Conservation (phyloP, 495 filamentous ascomycete species). For the Tuber borchii region DNA sequence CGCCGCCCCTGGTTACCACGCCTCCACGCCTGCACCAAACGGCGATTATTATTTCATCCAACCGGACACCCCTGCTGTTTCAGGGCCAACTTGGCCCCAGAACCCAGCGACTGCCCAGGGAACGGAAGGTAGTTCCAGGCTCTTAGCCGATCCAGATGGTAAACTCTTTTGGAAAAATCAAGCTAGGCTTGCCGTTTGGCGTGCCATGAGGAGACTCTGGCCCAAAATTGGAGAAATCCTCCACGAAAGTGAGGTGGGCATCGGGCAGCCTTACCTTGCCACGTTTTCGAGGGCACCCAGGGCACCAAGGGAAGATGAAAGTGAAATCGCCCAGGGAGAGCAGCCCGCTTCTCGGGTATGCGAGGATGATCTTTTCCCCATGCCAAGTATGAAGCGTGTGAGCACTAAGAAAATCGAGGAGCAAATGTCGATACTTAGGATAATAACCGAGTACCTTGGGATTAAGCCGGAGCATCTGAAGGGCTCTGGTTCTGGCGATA, state of each 20-base stretch:
- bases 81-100: slow-evolving; percentile 28
- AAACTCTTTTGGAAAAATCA: slow-evolving; percentile 32
- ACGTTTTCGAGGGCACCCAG: background rate
- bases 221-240: slow-evolving; percentile 33
- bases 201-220: slow-evolving; percentile 34
- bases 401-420: slow-evolving; percentile 28
- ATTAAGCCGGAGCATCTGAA: slow-evolving; percentile 29
- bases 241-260: slow-evolving; percentile 19
- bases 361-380: slow-evolving; percentile 32
- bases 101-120: slow-evolving; percentile 11
- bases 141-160: slow-evolving; percentile 19
- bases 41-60: slow-evolving; percentile 32
- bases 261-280: background rate
- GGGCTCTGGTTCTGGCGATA: slow-evolving; percentile 16
- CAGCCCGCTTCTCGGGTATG: slow-evolving; percentile 16
- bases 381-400: slow-evolving; percentile 34
- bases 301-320: background rate
- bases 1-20: slow-evolving; percentile 28
- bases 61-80: slow-evolving; percentile 11
- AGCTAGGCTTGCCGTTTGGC: slow-evolving; percentile 30
- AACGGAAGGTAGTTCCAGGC: slow-evolving; percentile 14
- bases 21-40: slow-evolving; percentile 23
- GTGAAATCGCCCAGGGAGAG: slow-evolving; percentile 11
- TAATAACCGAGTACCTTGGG: slow-evolving; percentile 32
- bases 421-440: slow-evolving; percentile 26